Base-by-base conservation (phyloP, 345 rosid genomes). In the Eutrema yunnanense region DNA sequence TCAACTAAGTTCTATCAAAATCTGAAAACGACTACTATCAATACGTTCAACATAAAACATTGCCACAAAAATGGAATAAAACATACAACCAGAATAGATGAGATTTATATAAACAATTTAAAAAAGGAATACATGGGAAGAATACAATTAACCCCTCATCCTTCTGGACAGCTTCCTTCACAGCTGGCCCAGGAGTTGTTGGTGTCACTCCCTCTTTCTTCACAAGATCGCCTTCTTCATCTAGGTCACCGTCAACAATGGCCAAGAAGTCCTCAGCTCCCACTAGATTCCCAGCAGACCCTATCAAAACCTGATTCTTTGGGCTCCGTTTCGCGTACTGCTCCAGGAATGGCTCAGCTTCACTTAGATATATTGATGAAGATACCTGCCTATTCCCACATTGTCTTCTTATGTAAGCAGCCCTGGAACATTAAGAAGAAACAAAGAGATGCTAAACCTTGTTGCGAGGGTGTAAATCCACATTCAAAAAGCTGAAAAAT, bases 261-360 rank as follows among this genome's bases (percentile, higher is more conserved):
- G 99, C 99, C 86, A 92, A 76, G 81, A 89, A 88, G 71, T 88
- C 93, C 75, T 90, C 96, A 3, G 83, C 61, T 71, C 86, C 80
- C 52, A 95, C 92, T 56, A 85, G 67, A 76, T 71, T 92, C 77
- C 97, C 96, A 56, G 96, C 99, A 82, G 93, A 84, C 70, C 99
- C 99, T 72, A 90, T 86, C 78, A 95, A 79, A 78, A 82, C 81
- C 78, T 85, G 93, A 72, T 95, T 88, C 75, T 82, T 78, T 32
- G 79, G 80, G 81, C 93, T 88, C 46, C 87, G 88, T 60, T 83
- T 87, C 4, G 92, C 90, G 49, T 88, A 95, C 73, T 85, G 86
- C 81, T 88, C 96, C 42, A 94, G 92, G 73, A 92, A 95, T 73
- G 96, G 96, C 83, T 95, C 99, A 54, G 93, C 96, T 85, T 95